These are phyloP conservation scores for Picocystis salinarum DNA, from an alignment of 139 green algal species.

Conservation along the genomic window DNA sequence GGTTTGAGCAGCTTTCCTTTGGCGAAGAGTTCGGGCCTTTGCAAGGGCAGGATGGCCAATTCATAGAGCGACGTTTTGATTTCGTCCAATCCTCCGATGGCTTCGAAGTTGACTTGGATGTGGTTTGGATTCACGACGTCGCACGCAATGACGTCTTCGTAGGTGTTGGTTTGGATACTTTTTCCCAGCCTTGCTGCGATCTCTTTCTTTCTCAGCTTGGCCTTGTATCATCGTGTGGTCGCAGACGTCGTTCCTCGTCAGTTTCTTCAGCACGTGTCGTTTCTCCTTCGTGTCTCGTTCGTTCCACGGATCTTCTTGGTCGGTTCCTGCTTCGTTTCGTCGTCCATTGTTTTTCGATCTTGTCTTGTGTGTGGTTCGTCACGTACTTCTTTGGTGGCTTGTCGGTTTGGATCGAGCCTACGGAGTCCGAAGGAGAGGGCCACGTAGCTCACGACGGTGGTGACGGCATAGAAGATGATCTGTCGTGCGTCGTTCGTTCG, in stretches of 20 bases:
- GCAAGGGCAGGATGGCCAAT: constrained; percentile 66
- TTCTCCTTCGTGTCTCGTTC: too few species aligned
- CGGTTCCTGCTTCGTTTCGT: too few species aligned
- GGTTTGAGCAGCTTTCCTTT: constrained; percentile 52
- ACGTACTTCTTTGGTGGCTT: not conserved
- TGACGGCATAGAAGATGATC: not conserved
- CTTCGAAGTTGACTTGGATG: constrained; percentile 50
- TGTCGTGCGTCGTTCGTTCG: too few species aligned
- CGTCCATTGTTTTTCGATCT: too few species aligned
- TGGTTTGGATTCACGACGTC: constrained; percentile 62
- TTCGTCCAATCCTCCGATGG: constrained; percentile 52
- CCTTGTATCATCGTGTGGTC: too few species aligned
- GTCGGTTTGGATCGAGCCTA: not conserved
- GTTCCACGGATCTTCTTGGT: too few species aligned
- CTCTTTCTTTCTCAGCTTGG: constrained; percentile 14
- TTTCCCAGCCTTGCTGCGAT: constrained; percentile 17
- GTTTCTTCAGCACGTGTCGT: too few species aligned
- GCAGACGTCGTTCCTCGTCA: too few species aligned
- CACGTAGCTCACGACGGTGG: not conserved
- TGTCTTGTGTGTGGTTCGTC: too few species aligned
- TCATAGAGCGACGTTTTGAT: constrained; percentile 43
- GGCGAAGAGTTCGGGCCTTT: constrained; percentile 46
- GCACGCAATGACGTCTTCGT: constrained; percentile 43
- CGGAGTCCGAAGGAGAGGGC: not conserved
- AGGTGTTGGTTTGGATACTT: constrained; percentile 17